Percentiles rank a stretch among this genome's conserved stretches.
Evolutionary conservation across 2,329 filamentous ascomycete species (phyloP).

Genomic region (Exophiala lecanii-corni): DNA sequence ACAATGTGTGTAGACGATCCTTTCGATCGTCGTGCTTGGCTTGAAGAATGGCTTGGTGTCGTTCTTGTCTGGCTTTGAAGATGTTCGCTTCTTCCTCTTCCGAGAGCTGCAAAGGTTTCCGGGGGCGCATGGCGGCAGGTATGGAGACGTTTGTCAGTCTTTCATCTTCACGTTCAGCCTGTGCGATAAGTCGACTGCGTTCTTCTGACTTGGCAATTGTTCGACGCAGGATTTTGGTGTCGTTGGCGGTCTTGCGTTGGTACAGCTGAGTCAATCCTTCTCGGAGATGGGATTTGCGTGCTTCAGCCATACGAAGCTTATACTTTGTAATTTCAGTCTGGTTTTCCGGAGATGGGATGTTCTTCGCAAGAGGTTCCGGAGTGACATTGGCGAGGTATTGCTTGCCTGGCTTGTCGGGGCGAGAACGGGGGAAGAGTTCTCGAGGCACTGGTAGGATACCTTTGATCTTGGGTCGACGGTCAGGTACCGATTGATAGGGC

Average conservation of each 20-base stretch:
- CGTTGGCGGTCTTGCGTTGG: conserved; percentile 53
- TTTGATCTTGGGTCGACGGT: conserved; percentile 46
- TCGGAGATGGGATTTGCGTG: conserved; percentile 66
- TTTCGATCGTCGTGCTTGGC: conserved; percentile 57
- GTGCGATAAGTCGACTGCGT: conserved; percentile 50
- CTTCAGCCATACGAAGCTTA: conserved; percentile 68
- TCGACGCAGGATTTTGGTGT: conserved; percentile 34
- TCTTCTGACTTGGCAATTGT: conserved; percentile 48
- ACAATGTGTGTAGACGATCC: conserved; percentile 76
- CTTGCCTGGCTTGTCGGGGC: conserved; percentile 53
- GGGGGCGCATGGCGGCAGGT: conserved; percentile 49
- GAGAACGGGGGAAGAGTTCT: conserved; percentile 65
- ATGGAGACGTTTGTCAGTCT: conserved; percentile 67
- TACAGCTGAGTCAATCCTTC: conserved; percentile 68
- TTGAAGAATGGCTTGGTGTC: conserved; percentile 41
- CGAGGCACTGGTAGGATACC: conserved; percentile 81
- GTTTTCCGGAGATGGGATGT: conserved; percentile 31
- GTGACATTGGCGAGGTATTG: conserved; percentile 55
- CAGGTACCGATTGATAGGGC: conserved; percentile 38
- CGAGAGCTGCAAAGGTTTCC: conserved; percentile 22
- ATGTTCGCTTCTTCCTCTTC: conserved; percentile 36
- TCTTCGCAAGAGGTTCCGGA: conserved; percentile 43
- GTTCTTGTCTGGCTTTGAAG: conserved; percentile 30
- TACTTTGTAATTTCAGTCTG: conserved; percentile 44
- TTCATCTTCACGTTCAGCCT: conserved; percentile 71